Percentiles rank a stretch among this genome's conserved stretches.
Conservation (phyloP, 495 filamentous ascomycete species). For the Neurospora sp. region DNA sequence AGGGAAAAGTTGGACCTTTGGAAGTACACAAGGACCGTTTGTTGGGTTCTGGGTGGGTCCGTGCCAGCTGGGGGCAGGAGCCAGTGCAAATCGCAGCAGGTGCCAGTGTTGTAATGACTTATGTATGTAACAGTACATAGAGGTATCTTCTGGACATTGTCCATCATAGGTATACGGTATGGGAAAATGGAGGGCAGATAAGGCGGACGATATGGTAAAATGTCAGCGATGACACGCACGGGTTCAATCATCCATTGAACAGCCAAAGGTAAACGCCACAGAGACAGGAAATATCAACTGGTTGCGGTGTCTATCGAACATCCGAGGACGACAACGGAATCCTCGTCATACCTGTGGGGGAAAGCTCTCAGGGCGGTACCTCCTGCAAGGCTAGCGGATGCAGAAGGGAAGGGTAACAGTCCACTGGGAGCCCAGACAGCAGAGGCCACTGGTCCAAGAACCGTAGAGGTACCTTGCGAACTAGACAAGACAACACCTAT, state of each 20-base stretch:
- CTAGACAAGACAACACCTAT: background rate
- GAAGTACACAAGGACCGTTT: background rate
- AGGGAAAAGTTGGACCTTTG: background rate
- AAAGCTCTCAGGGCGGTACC: background rate
- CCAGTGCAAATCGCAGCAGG: background rate
- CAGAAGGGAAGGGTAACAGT: background rate
- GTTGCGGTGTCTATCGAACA: background rate
- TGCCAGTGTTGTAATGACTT: background rate
- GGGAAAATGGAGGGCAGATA: background rate
- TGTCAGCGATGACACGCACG: background rate
- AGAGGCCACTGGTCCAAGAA: background rate
- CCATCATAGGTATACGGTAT: background rate
- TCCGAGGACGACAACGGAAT: background rate
- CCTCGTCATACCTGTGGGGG: background rate
- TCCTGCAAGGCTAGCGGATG: background rate
- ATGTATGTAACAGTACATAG: background rate
- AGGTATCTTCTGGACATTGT: background rate
- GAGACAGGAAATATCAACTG: background rate
- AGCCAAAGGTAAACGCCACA: background rate
- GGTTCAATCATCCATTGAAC: background rate
- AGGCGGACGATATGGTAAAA: background rate
- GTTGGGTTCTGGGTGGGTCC: background rate
- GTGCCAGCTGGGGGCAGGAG: background rate
- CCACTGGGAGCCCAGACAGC: background rate
- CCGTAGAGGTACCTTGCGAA: background rate